Base-by-base conservation (phyloP, 2,329 filamentous ascomycete genomes). In the Exophiala aquamarina region DNA sequence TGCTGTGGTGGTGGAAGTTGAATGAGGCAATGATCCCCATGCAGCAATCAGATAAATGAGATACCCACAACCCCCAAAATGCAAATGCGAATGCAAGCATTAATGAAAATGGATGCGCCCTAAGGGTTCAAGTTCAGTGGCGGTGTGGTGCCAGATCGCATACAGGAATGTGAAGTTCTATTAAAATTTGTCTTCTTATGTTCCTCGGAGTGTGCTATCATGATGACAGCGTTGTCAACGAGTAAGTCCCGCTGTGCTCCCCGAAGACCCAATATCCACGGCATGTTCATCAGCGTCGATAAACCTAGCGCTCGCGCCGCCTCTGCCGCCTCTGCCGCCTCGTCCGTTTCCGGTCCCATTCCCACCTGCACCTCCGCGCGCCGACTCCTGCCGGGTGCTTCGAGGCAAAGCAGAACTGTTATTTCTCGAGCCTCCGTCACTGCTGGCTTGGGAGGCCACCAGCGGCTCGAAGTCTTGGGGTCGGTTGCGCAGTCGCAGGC, bases 201-300 rank as follows among this genome's bases (percentile, higher is more conserved):
- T n/a, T n/a, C n/a, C n/a, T n/a, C n/a, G n/a, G n/a, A n/a, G 13
- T 41, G 29, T 15, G 23, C 42, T 31, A 15, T 17, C 14, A 17
- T 37, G 14, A 14, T 8, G 7, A 26, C 29, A 5, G 8, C 28
- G 8, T n/a, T 23, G 13, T 49, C 32, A 49, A 17, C 36, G 19
- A 10, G 37, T 31, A 47, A n/a, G 5, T n/a, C n/a, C 32, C n/a
- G n/a, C 6, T 18, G n/a, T 17, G 4, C 34, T 37, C 17, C 42
- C 15, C 19, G 43, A n/a, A n/a, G n/a, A 34, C 13, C 43, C 39
- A 29, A 52, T 52, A 37, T 52, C 49, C 14, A 47, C 35, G 8
- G 48, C 44, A 32, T 47, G 43, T 41, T 51, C 38, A 14, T 51
- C 48, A 13, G 48, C 43, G 15, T 51, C 43, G 34, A 48, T 21